Base-by-base conservation (phyloP, 768 basidiomycete species). In the Podaxis sp. region DNA sequence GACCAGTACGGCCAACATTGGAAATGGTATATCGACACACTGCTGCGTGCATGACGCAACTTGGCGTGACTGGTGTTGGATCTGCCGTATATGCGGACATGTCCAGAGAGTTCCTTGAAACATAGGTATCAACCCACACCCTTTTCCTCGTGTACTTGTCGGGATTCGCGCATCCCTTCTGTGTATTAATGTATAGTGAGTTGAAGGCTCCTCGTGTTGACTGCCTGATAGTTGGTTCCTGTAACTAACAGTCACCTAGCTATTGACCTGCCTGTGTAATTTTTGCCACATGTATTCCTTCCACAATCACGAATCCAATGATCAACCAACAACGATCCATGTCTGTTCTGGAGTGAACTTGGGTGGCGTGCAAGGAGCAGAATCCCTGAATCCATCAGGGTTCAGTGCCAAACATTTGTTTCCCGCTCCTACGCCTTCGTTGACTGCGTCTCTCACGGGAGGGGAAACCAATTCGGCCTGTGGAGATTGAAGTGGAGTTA, bases 51-150 rank as follows among this genome's bases (percentile, higher is more conserved):
- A 74, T 94, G 18, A 74, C 78, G n/a, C 84, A 91, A 65, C 83
- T 94, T 11, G 91, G 87, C 5, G 68, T 89, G 46, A 69, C 85
- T 63, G 91, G 91, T 10, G 81, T 84, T 10, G 93, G 92, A 11
- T 74, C 82, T 32, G 93, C 93, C 32, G 90, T 90, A 16, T 92
- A 90, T 70, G 89, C 88, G 14, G 92, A 94, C 66, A 82, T 92
- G 77, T 76, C 80, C 28, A 86, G 81, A 66, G 91, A 93, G 67
- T 82, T 93, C 65, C 71, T 91, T 58, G 85, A 89, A 14, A 63
- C 52, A 37, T 67, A 62, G 60, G 9, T 40, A 13, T 11, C 7
- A 32, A 32, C 32, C 32, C 32, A 27, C 28, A 4, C 25, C 14
- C 23, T 32, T 51, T 32, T 13, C 50, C 10, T 51, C 4, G 13